Conservation (phyloP, 2,329 filamentous ascomycete genomes). For the Sporothrix humicola region DNA sequence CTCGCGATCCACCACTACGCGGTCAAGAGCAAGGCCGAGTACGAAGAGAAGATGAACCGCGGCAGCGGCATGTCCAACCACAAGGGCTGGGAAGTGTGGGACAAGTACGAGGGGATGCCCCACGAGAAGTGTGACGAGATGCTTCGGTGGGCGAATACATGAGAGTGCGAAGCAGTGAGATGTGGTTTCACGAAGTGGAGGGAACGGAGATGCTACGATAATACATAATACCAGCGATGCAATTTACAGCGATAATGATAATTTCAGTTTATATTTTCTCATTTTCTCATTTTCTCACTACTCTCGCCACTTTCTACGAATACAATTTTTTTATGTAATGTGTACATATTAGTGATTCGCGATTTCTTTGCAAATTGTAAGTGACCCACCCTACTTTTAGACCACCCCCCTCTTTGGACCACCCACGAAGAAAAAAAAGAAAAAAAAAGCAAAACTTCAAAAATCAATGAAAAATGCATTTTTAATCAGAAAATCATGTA, state of each 20-base stretch:
- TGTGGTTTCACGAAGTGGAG: not conserved
- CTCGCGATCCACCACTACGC: constrained; percentile 36
- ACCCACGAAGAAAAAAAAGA: too few relatives aligned
- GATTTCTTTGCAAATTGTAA: not conserved
- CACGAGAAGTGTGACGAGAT: constrained; percentile 32
- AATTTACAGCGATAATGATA: not conserved
- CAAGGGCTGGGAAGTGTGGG: constrained; percentile 33
- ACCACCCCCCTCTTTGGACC: too few relatives aligned
- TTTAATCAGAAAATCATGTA: too few relatives aligned
- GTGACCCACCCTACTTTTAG: too few relatives aligned
- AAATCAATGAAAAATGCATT: too few relatives aligned
- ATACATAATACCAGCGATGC: constrained; percentile 13
- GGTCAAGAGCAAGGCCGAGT: constrained; percentile 34
- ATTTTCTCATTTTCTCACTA: not conserved
- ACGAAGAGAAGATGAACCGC: constrained; percentile 35
- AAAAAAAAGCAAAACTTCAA: too few relatives aligned
- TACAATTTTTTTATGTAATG: not conserved
- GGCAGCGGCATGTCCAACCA: constrained; percentile 36
- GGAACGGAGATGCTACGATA: not conserved
- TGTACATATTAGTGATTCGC: not conserved
- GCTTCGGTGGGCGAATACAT: constrained; percentile 34
- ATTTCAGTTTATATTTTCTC: not conserved
- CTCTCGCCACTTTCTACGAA: not conserved
- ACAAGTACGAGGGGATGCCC: constrained; percentile 29
- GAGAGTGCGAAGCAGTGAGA: not conserved